A percentile compares a stretch with the other conserved stretches of the same genome.
Evolutionary conservation across 306 rosid species (phyloP).

Genomic region (Rosa persica): DNA sequence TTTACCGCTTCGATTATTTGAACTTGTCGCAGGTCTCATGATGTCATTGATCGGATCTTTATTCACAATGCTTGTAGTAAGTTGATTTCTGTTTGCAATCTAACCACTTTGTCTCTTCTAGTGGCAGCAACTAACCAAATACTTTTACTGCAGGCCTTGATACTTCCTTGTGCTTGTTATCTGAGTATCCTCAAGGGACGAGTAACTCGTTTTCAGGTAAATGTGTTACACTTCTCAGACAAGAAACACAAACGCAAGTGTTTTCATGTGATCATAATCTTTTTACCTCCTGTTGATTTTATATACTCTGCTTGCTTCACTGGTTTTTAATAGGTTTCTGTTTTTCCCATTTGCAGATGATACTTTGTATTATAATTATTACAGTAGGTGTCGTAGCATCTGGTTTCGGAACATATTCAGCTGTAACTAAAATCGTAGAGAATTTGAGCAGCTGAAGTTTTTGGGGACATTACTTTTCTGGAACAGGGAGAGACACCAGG

Average conservation of each 20-base stretch:
- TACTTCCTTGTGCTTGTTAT: slow-evolving; percentile 89
- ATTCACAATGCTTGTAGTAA: slow-evolving; percentile 95
- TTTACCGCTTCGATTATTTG: background rate
- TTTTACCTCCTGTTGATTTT: background rate
- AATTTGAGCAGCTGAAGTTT: slow-evolving; percentile 51
- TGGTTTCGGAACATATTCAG: slow-evolving; percentile 70
- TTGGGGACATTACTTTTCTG: background rate
- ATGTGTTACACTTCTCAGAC: background rate
- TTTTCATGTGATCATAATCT: background rate
- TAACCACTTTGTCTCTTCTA: slow-evolving; percentile 1
- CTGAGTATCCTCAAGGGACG: slow-evolving; percentile 68
- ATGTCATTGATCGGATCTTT: slow-evolving; percentile 93
- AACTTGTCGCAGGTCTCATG: slow-evolving; percentile 59
- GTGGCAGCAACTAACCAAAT: slow-evolving; percentile 5
- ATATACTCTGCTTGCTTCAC: background rate
- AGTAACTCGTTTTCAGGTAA: slow-evolving; percentile 67
- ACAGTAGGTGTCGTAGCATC: slow-evolving; percentile 57
- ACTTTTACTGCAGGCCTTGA: slow-evolving; percentile 66
- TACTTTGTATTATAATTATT: slow-evolving; percentile 55
- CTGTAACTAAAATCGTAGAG: slow-evolving; percentile 57
- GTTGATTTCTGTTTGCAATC: slow-evolving; percentile 26
- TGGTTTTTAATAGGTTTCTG: background rate
- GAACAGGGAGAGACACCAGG: background rate
- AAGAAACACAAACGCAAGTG: slow-evolving; percentile 5
- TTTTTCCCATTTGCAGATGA: slow-evolving; percentile 38